Evolutionary conservation across 768 basidiomycete genomes (phyloP).

Genomic region (Amanita thiersii): DNA sequence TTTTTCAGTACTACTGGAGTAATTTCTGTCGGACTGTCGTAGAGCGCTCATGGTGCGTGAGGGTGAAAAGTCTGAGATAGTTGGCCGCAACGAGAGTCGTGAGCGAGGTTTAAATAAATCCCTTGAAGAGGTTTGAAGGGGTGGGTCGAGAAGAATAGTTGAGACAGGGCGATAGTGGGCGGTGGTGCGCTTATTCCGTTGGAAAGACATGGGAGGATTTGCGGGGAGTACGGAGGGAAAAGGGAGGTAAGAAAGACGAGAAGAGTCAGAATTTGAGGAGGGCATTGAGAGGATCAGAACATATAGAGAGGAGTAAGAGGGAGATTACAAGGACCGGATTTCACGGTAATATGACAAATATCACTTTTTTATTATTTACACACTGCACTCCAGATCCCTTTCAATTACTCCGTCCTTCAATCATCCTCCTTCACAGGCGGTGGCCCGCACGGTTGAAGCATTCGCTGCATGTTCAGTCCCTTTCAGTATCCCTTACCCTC

Average conservation of each 20-base stretch:
- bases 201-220: background rate
- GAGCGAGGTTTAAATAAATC: background rate
- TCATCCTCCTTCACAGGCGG: constrained; percentile 88
- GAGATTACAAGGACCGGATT: constrained; percentile 1
- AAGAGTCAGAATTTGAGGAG: background rate
- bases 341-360: constrained; percentile 3
- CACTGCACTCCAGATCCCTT: background rate
- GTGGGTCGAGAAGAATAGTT: constrained; percentile 19
- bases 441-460: constrained; percentile 93
- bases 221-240: background rate
- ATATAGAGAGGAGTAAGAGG: background rate
- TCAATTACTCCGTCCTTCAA: constrained; percentile 17
- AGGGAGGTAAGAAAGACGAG: background rate
- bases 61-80: no score
- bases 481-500: background rate
- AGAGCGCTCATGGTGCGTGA: no score
- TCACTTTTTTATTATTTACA: background rate
- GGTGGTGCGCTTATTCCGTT: constrained; percentile 5
- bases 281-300: background rate
- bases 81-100: background rate
- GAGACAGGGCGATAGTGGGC: constrained; percentile 36
- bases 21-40: no score
- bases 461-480: constrained; percentile 43
- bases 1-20: no score
- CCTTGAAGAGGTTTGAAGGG: background rate